Evolutionary conservation across 108 stramenopile genomes (phyloP), one percentile per base, ranked within the genome.

Genomic region (Cyclotella atomus): DNA sequence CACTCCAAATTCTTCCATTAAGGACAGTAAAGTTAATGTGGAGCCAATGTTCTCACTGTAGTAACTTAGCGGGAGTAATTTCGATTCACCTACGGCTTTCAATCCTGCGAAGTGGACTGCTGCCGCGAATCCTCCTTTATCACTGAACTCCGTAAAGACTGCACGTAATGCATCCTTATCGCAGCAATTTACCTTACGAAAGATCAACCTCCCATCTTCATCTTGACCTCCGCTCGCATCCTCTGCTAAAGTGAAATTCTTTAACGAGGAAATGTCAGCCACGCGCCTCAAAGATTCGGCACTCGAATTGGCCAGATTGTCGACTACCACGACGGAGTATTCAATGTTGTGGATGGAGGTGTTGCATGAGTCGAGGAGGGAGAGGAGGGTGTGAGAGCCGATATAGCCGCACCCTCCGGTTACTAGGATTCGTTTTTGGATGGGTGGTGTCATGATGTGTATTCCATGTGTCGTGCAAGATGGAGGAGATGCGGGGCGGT

Each of bases 371-470:
- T 89, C 70, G 52, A 99, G 84, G 46, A 99, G 91, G 83, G 86
- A 87, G 10, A 97, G 75, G 35, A 98, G 76, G 17, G 99, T 99
- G 89, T 99, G 99, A 10, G 85, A 85, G 10, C 98, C 99, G 63
- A 99, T 99, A 91, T 97, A 99, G 43, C 99, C 99, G 43, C 94
- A 93, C 0, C 99, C 99, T 10, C 99, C 99, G 15, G 98, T 92
- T 0, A 98, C 97, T 12, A 99, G 87, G 65, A 98, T 84, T 30
- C 79, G 65, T 45, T 80, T 65, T 44, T 59, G n/a, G n/a, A n/a
- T 68, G 41, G 38, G 36, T 41, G 36, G 23, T 24, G 60, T 16
- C 60, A 41, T 41, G 41, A 20, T 44, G n/a, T n/a, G n/a, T n/a
- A n/a, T n/a, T n/a, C n/a, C n/a, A n/a, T n/a, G n/a, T n/a, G n/a